Evolutionary conservation across 208 protist genomes (phyloP).

Genomic region (Acanthamoeba sp.): DNA sequence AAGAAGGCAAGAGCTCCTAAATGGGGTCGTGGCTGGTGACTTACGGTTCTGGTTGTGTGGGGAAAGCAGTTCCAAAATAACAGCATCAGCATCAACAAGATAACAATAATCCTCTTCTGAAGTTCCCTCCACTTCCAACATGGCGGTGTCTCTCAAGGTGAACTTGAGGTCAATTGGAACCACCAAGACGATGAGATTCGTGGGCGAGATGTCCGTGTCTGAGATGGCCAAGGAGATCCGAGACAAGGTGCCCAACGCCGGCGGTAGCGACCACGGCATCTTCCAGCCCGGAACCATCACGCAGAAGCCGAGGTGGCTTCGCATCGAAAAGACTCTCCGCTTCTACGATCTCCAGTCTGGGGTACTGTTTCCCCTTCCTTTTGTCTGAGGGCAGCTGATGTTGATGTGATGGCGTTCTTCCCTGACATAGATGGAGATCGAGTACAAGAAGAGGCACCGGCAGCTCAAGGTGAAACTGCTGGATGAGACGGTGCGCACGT

Average conservation of each 20-base stretch:
- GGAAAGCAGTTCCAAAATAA: too few relatives aligned
- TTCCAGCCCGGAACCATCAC: constrained; percentile 65
- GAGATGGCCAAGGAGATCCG: constrained; percentile 71
- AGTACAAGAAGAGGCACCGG: constrained; percentile 89
- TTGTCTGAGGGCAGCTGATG: neutral
- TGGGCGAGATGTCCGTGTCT: constrained; percentile 66
- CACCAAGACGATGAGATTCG: constrained; percentile 69
- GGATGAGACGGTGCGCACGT: constrained; percentile 57
- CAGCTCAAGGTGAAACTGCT: constrained; percentile 84
- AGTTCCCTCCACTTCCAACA: neutral
- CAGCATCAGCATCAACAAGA: too few relatives aligned
- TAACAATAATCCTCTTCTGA: too few relatives aligned
- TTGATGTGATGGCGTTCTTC: neutral
- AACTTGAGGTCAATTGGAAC: constrained; percentile 60
- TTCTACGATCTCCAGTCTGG: constrained; percentile 89
- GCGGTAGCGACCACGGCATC: constrained; percentile 67
- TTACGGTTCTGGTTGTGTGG: too few relatives aligned
- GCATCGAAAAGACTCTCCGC: constrained; percentile 81
- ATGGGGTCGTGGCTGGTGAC: too few relatives aligned
- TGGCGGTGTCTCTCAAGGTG: constrained; percentile 69
- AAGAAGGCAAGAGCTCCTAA: too few relatives aligned
- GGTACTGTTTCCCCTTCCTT: constrained; percentile 7
- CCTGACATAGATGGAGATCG: constrained; percentile 51
- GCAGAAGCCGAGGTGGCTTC: constrained; percentile 83
- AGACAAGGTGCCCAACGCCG: constrained; percentile 67